Evolutionary conservation across 768 basidiomycete genomes (phyloP), one percentile per base, ranked within the genome.

Genomic region (Termitomyces sp.): DNA sequence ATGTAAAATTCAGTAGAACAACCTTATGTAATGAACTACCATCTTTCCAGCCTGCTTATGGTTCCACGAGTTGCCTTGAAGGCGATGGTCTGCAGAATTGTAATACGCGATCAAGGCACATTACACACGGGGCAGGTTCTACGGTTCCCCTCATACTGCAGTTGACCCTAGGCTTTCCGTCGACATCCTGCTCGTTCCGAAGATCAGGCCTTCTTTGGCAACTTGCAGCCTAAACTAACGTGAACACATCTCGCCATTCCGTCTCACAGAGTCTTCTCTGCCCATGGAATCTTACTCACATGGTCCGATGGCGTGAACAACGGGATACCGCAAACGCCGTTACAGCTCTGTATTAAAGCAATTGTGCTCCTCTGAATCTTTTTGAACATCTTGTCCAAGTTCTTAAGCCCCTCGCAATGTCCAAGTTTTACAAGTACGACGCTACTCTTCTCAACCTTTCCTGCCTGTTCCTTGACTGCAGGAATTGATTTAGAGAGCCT

Each of bases 401-500:
- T 16, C 5, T 7, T 9, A 12, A 18, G 20, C n/a, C 26, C 12
- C 16, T n/a, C 24, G 24, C n/a, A 18, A 55, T 55, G 44, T 39
- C 44, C 13, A 46, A 41, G 12, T 47, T 36, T 24, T 46, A 55
- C 20, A 55, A 47, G 44, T 46, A 47, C 46, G 22, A 37, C 29
- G 2, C 13, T 36, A 56, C 24, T n/a, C 24, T 26, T 49, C n/a
- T 51, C 9, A 5, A 16, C 0, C 24, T 24, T 26, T n/a, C 8
- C 7, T 26, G 9, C 16, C 32, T 18, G 37, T 24, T n/a, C 16
- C 48, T 49, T 10, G 26, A 27, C 37, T 29, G 37, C 22, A 41
- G 5, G 10, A 12, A n/a, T 52, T 20, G 37, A 4, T 29, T 2
- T 29, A 81, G 80, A 71, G 74, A 78, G 64, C 87, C 87, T 43